A percentile compares a stretch with the other conserved stretches of the same genome.
Conservation (phyloP, 2,329 filamentous ascomycete species). For the Coniella lustricola region DNA sequence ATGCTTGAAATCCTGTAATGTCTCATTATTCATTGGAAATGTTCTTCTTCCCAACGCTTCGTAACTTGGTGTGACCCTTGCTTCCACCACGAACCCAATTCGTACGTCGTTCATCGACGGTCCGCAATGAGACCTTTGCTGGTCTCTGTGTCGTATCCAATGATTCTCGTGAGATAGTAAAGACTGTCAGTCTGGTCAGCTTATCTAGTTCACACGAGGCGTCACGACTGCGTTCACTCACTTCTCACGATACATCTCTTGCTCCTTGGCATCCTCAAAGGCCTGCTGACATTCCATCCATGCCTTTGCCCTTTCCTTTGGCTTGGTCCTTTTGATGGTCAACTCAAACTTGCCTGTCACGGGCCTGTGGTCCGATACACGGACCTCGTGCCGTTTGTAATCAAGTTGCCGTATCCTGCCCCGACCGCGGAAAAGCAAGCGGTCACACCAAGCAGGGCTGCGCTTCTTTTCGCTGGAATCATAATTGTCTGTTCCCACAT, state of each 20-base stretch:
- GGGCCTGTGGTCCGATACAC: constrained; percentile 86
- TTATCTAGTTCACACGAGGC: neutral
- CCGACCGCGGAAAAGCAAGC: constrained; percentile 76
- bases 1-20: constrained; percentile 5
- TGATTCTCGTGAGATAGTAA: constrained; percentile 42
- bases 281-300: constrained; percentile 70
- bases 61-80: neutral
- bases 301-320: constrained; percentile 54
- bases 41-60: neutral
- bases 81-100: neutral
- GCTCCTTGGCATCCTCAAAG: constrained; percentile 65
- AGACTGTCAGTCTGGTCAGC: constrained; percentile 32
- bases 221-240: constrained; percentile 41
- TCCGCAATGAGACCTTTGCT: constrained; percentile 41
- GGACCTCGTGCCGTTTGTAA: constrained; percentile 82
- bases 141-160: constrained; percentile 48
- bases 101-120: constrained; percentile 18
- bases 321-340: constrained; percentile 73
- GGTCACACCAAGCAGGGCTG: constrained; percentile 93
- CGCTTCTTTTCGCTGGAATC: constrained; percentile 93
- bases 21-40: neutral
- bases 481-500: constrained; percentile 89
- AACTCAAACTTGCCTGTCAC: constrained; percentile 82
- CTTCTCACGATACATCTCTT: constrained; percentile 68
- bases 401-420: constrained; percentile 81